These are phyloP conservation scores for Carex scoparia DNA, from an alignment of 176 grass and related monocot species.

Conservation along the genomic window DNA sequence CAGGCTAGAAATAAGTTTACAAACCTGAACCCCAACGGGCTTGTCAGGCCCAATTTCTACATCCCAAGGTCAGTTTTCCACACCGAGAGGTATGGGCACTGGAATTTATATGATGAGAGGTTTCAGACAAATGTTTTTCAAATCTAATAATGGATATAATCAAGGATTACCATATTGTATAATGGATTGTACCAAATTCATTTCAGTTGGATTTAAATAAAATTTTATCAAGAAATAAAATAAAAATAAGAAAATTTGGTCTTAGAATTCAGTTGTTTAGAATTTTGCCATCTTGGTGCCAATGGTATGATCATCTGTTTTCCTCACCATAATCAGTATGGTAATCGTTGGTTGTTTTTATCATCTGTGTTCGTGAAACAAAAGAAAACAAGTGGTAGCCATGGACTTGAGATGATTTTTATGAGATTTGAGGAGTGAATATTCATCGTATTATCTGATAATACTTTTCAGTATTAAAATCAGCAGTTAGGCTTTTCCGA, in stretches of 20 bases:
- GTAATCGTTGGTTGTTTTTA: background rate
- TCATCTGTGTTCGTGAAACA: background rate
- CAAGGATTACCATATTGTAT: background rate
- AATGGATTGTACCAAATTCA: background rate
- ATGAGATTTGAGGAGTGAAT: background rate
- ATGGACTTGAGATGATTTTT: background rate
- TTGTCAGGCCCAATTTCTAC: constrained; percentile 69
- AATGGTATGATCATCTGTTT: background rate
- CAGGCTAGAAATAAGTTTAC: constrained; percentile 51
- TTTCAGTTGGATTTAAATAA: background rate
- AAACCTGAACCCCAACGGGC: constrained; percentile 37
- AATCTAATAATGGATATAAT: constrained; percentile 40
- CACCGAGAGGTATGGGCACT: constrained; percentile 66
- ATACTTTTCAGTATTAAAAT: too few relatives aligned
- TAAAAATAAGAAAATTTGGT: background rate
- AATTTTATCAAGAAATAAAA: background rate
- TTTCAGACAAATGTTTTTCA: constrained; percentile 90
- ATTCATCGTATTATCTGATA: too few relatives aligned
- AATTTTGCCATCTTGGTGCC: background rate
- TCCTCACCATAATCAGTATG: background rate
- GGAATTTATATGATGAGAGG: constrained; percentile 86
- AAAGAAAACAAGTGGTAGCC: too few relatives aligned
- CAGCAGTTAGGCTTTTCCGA: background rate
- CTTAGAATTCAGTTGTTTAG: background rate
- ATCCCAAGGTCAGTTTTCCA: constrained; percentile 82